Evolutionary conservation across 2,329 filamentous ascomycete species (phyloP), one percentile per base, ranked within the genome.

Genomic region (Paradendryphiella salina): DNA sequence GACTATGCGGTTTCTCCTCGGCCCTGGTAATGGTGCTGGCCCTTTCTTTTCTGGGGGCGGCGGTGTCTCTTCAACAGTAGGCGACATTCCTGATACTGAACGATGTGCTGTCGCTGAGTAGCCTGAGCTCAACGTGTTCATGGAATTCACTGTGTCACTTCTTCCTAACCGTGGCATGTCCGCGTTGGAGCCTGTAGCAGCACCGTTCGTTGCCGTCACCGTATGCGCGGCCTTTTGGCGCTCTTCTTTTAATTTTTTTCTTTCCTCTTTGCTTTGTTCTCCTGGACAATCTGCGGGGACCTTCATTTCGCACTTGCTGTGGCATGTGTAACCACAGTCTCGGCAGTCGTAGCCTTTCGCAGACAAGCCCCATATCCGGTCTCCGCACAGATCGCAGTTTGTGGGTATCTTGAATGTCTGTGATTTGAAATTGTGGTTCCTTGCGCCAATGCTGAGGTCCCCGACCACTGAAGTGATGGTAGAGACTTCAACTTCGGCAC

Each of bases 391-490:
- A 73, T 99, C 94, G 76, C 94, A 99, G 71, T 97, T 97, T 4
- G 94, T 99, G 0, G 95, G 95, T 54, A 99, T 96, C 73, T 97
- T 97, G 81, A 97, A 99, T 0, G 94, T 97, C 69, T 97, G 91
- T n/a, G 90, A 86, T 75, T 96, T 96, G 82, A 99, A 99, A 67
- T 96, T 94, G 78, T 99, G 94, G 67, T 92, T 96, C 71, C 90
- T 90, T 9, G 92, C 92, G 14, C 93, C 93, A 15, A 96, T 79
- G 1, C 92, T 96, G 46, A 99, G 83, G 70, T 99, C 94, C 29
- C 94, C 94, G 2, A 96, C 93, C 0, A 86, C 89, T 8, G 86
- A 80, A n/a, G 90, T 93, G 67, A 99, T 96, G 2, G 92, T 96
- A 1, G 88, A 87, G 7, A 92, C 92, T 75, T 99, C 94, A 13